Evolutionary conservation across 768 basidiomycete species (phyloP), one percentile per base, ranked within the genome.

Genomic region (Termitomyces sp.): DNA sequence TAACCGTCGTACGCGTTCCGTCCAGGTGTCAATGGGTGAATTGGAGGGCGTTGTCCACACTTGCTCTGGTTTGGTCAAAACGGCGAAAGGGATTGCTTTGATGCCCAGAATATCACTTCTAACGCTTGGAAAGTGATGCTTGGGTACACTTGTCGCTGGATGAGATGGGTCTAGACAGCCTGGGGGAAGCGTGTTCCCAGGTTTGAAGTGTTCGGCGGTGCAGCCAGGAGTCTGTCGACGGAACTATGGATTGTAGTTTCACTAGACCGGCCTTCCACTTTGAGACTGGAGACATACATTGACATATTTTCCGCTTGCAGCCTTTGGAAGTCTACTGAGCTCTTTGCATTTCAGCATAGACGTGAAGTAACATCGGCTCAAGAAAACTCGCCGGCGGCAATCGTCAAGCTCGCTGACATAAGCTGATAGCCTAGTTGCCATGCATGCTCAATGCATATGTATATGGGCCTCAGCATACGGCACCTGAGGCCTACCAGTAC

Each of bases 191-290:
- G 4, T 56, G 46, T 44, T 40, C 36, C 44, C 55, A 55, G 44
- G 36, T 45, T 60, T 35, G 35, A 70, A 54, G 32, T 73, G 53
- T 0, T 66, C 54, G 13, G 60, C 58, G 15, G 67, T 56, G 18
- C 73, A 70, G 9, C 81, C 82, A 0, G 79, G 80, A 4, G 74
- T 78, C 57, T 79, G 79, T 44, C 73, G 67, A 28, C 73, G 74
- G 66, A 78, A 80, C 81, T 82, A 52, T 35, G 18, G 39, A 28
- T 59, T 33, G 39, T 52, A 50, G n/a, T 3, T 50, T 50, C 15
- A 42, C n/a, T n/a, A 45, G 48, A 48, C 9, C 55, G 18, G 4
- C 11, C 8, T 53, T 24, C 28, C 16, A 18, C 20, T 40, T n/a
- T 45, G 45, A 39, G 51, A 5, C 15, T 15, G 42, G 24, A n/a